These are phyloP conservation scores for Quambalaria eucalypti DNA, from an alignment of 1,284 basidiomycete species.

Conservation along the genomic window DNA sequence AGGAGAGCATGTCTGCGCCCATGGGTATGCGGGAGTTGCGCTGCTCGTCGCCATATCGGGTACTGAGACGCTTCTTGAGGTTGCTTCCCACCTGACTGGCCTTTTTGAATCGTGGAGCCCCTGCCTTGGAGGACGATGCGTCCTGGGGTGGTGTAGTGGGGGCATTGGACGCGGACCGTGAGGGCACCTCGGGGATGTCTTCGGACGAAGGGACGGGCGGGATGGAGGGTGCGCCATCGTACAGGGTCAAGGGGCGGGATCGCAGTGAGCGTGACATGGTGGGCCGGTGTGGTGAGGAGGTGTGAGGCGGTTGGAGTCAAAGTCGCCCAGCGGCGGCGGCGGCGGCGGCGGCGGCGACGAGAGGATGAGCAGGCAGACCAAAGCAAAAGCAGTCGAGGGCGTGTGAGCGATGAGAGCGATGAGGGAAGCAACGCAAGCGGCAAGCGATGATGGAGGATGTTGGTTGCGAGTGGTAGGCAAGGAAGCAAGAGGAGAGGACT, in stretches of 20 bases:
- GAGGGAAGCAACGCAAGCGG: too few species aligned
- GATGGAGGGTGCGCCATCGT: constrained; percentile 8
- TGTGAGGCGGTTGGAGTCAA: too few species aligned
- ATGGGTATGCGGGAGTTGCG: constrained; percentile 18
- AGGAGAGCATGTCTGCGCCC: constrained; percentile 8
- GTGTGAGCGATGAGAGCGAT: too few species aligned
- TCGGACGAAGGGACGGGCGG: background rate
- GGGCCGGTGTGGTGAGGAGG: background rate
- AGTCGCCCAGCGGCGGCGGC: too few species aligned
- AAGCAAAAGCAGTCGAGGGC: too few species aligned
- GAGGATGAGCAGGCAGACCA: background rate
- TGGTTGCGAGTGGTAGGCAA: too few species aligned
- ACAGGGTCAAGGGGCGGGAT: constrained; percentile 43
- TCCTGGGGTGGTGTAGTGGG: background rate
- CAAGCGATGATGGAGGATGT: too few species aligned
- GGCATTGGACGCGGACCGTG: background rate
- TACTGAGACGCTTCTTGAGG: constrained; percentile 42
- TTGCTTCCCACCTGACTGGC: constrained; percentile 37
- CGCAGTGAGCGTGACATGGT: constrained; percentile 41
- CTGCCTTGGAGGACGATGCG: background rate
- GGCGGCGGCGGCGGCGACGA: background rate
- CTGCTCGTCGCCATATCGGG: constrained; percentile 42
- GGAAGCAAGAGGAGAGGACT: too few species aligned
- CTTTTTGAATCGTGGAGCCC: constrained; percentile 8
- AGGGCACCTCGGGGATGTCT: background rate